A percentile compares a stretch with the other conserved stretches of the same genome.
phyloP scores from a whole-genome alignment of 2,329 filamentous ascomycete genomes.

The Colletotrichum destructivum region DNA sequence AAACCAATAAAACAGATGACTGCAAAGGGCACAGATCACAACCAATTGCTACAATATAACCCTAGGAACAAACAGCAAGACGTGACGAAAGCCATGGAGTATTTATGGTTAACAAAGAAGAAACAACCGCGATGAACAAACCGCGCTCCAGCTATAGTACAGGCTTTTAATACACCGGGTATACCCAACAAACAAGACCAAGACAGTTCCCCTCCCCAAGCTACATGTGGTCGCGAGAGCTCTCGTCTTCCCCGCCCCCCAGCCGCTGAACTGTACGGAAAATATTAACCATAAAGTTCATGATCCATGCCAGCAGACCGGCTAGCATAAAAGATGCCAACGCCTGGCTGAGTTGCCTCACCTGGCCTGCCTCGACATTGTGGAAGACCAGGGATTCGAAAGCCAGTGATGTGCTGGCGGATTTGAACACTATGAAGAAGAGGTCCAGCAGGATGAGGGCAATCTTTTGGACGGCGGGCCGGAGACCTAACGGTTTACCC shows the following conservation, averaged over 20 bases:
- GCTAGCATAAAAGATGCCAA: constrained; percentile 85
- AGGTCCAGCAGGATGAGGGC: constrained; percentile 92
- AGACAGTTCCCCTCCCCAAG: background rate
- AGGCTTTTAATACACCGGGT: constrained; percentile 40
- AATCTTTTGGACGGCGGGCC: constrained; percentile 87
- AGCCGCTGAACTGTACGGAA: constrained; percentile 77
- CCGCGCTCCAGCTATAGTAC: constrained; percentile 32
- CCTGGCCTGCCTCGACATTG: constrained; percentile 48
- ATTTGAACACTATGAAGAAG: constrained; percentile 97
- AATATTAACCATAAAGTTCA: constrained; percentile 90
- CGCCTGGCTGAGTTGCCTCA: constrained; percentile 71
- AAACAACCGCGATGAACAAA: constrained; percentile 12
- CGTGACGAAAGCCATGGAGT: background rate
- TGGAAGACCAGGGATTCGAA: constrained; percentile 84
- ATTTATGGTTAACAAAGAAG: constrained; percentile 28
- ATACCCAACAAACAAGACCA: constrained; percentile 34
- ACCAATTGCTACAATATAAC: background rate
- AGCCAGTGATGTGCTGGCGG: constrained; percentile 90
- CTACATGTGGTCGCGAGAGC: constrained; percentile 39
- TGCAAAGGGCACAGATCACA: background rate
- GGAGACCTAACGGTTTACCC: constrained; percentile 90
- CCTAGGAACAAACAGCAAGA: background rate
- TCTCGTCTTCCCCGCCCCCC: constrained; percentile 66
- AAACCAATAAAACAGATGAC: no score
- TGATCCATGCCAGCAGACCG: constrained; percentile 89